phyloP scores from a whole-genome alignment of 202 grass and related monocot genomes.

The Digitaria exilis region DNA sequence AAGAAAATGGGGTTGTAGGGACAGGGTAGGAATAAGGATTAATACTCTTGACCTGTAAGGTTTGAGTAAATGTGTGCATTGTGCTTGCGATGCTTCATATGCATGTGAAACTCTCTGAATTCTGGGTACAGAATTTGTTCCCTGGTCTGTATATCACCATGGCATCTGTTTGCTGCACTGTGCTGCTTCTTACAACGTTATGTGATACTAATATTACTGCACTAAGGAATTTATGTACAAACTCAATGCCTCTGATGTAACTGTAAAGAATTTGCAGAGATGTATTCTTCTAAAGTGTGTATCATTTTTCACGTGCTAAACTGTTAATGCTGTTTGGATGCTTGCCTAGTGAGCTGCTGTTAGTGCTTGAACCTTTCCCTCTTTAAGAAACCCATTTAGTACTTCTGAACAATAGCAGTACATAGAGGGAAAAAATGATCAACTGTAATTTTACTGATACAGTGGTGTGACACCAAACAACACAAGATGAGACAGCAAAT shows the following conservation, averaged over 20 bases:
- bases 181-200: constrained; percentile 19
- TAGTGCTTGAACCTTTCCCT: not conserved
- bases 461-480: constrained; percentile 47
- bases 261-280: constrained; percentile 35
- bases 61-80: constrained; percentile 36
- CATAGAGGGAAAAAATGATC: not conserved
- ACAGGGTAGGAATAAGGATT: constrained; percentile 22
- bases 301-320: not conserved
- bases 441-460: constrained; percentile 34
- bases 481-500: constrained; percentile 47
- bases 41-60: constrained; percentile 24
- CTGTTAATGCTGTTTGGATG: constrained; percentile 15
- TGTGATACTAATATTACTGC: too few species aligned
- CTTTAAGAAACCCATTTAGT: not conserved
- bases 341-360: not conserved
- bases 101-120: constrained; percentile 20
- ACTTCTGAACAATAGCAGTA: not conserved
- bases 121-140: constrained; percentile 30
- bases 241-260: constrained; percentile 28
- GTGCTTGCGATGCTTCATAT: constrained; percentile 39
- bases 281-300: not conserved
- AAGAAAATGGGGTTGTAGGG: constrained; percentile 16
- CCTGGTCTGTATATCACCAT: constrained; percentile 14
- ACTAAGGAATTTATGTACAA: constrained; percentile 29
- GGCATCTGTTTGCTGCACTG: not conserved